Evolutionary conservation across 2,329 filamentous ascomycete genomes (phyloP).

Genomic region (Macroventuria anomochaeta): DNA sequence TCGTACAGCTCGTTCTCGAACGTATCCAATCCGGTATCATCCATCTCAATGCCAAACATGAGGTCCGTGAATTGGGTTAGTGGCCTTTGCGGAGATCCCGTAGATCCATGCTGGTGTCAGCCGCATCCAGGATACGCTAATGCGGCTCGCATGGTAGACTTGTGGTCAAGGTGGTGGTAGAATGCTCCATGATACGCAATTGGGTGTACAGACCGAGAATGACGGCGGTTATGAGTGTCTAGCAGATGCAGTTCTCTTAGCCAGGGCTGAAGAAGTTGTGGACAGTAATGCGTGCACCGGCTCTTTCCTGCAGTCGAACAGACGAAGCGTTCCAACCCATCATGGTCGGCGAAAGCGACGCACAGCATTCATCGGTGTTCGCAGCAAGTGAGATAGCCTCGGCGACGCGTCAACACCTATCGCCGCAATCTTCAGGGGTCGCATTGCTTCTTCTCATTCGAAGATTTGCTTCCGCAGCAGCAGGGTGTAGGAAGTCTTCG

Average conservation of each 20-base stretch:
- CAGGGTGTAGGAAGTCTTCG: not conserved
- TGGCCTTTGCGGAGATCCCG: conserved; percentile 12
- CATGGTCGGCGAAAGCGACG: not conserved
- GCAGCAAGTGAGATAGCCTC: not conserved
- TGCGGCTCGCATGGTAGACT: not conserved
- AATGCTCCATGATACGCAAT: not conserved
- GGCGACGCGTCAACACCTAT: not conserved
- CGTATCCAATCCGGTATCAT: not conserved
- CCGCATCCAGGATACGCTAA: not conserved
- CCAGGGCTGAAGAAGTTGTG: not conserved
- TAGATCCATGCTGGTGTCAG: conserved; percentile 4
- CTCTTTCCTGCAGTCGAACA: no score
- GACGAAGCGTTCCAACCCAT: no score
- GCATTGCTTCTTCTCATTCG: not conserved
- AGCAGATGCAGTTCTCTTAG: not conserved
- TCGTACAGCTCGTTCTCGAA: not conserved
- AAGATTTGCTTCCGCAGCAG: not conserved
- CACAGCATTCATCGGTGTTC: not conserved
- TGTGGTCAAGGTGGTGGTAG: not conserved
- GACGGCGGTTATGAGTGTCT: not conserved
- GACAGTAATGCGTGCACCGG: no score
- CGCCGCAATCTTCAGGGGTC: not conserved
- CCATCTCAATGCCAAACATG: not conserved
- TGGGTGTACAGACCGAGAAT: not conserved
- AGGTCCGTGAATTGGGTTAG: not conserved